A percentile compares a stretch with the other conserved stretches of the same genome.
Evolutionary conservation across 768 basidiomycete genomes (phyloP).

Genomic region (Xanthoconium stramineum): DNA sequence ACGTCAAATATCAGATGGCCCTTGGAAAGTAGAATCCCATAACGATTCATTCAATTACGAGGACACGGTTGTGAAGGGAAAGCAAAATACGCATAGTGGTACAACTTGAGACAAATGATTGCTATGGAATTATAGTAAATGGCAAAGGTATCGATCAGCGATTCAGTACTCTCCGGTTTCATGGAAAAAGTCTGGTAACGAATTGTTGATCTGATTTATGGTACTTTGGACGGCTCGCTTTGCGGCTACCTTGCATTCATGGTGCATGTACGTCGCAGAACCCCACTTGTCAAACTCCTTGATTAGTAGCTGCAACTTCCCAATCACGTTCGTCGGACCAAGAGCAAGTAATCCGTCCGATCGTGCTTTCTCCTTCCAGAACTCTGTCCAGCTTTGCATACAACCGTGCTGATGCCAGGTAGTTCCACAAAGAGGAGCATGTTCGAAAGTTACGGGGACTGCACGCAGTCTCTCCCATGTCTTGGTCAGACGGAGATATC

Average conservation of each 20-base stretch:
- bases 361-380: constrained; percentile 75
- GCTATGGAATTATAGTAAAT: background rate
- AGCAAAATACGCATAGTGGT: constrained; percentile 9
- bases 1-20: constrained; percentile 24
- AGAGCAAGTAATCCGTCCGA: constrained; percentile 57
- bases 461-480: constrained; percentile 64
- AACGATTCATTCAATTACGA: constrained; percentile 22
- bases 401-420: constrained; percentile 75
- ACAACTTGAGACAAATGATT: background rate
- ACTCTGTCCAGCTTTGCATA: constrained; percentile 70
- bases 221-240: constrained; percentile 53
- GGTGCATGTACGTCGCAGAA: constrained; percentile 74
- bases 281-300: constrained; percentile 73
- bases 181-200: constrained; percentile 60
- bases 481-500: constrained; percentile 64
- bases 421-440: constrained; percentile 58
- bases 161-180: constrained; percentile 33
- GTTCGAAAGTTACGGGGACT: constrained; percentile 59
- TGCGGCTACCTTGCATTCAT: constrained; percentile 62
- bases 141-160: background rate
- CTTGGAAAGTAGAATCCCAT: constrained; percentile 25
- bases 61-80: constrained; percentile 27
- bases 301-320: constrained; percentile 56
- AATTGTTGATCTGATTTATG: constrained; percentile 55
- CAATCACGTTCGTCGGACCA: constrained; percentile 64